Conservation (phyloP, 2,329 filamentous ascomycete species). For the Xylariaceae sp. region DNA sequence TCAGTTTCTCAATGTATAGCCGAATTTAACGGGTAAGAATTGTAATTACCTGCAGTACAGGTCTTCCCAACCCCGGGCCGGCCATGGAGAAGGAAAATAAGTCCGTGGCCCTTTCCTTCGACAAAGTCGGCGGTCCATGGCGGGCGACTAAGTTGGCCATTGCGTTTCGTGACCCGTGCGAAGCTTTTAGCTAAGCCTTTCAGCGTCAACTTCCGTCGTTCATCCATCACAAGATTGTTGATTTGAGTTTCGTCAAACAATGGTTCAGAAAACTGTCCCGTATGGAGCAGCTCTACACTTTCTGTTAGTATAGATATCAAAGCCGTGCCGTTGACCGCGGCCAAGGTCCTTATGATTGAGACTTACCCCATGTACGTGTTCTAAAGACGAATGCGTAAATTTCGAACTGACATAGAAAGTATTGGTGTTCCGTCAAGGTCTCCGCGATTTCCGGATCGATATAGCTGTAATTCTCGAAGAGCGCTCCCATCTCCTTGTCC, state of each 20-base stretch:
- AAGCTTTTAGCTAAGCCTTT: constrained; percentile 31
- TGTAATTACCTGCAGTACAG: constrained; percentile 30
- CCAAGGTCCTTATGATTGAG: background rate
- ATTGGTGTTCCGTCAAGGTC: constrained; percentile 11
- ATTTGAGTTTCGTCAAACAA: constrained; percentile 30
- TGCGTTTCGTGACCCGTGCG: constrained; percentile 19
- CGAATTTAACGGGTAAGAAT: no score
- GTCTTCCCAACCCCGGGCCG: constrained; percentile 27
- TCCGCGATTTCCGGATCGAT: background rate
- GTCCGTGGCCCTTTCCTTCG: constrained; percentile 23
- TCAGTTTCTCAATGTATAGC: no score
- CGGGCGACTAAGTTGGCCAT: constrained; percentile 4
- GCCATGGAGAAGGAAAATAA: constrained; percentile 26
- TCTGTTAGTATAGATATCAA: background rate
- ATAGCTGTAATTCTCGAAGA: constrained; percentile 12
- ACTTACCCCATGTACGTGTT: constrained; percentile 22
- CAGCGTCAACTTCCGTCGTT: constrained; percentile 21
- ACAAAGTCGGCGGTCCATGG: constrained; percentile 26
- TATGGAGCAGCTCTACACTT: constrained; percentile 21
- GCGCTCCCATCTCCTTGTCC: background rate
- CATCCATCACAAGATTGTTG: constrained; percentile 31
- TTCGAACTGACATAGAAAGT: constrained; percentile 15
- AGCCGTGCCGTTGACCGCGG: no score
- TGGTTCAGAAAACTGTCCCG: constrained; percentile 24
- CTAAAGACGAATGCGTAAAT: constrained; percentile 21